These are phyloP conservation scores for Rhododendron williamsianum DNA, from an alignment of 148 eudicot species.

Conservation along the genomic window DNA sequence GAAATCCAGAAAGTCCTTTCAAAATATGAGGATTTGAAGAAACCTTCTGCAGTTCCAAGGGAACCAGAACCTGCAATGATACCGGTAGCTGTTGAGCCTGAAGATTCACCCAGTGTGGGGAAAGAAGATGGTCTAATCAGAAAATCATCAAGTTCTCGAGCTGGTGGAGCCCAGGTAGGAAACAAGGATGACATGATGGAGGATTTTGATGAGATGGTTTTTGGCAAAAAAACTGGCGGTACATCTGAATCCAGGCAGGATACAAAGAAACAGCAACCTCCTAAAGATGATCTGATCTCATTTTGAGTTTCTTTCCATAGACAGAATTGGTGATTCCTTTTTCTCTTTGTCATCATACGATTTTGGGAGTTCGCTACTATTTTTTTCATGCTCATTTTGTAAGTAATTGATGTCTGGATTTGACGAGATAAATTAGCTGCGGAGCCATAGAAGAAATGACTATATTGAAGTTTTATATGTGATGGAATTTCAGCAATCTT, in stretches of 20 bases:
- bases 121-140: constrained; percentile 64
- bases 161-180: neutral
- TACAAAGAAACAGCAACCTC: neutral
- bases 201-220: neutral
- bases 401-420: neutral
- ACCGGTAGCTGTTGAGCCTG: constrained; percentile 85
- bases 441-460: neutral
- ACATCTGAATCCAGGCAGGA: neutral
- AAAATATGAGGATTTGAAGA: constrained; percentile 73
- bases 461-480: neutral
- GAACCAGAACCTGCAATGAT: constrained; percentile 87
- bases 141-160: constrained; percentile 30
- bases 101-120: constrained; percentile 62
- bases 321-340: neutral
- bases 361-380: neutral
- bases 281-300: neutral
- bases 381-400: neutral
- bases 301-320: neutral
- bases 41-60: constrained; percentile 31
- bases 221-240: neutral
- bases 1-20: constrained; percentile 75
- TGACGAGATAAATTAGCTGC: neutral
- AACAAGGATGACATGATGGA: neutral
- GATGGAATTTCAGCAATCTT: neutral
- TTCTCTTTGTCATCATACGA: neutral